A percentile compares a stretch with the other conserved stretches of the same genome.
phyloP scores from a whole-genome alignment of 208 protist genomes.

The Tritrichomonas musculus region DNA sequence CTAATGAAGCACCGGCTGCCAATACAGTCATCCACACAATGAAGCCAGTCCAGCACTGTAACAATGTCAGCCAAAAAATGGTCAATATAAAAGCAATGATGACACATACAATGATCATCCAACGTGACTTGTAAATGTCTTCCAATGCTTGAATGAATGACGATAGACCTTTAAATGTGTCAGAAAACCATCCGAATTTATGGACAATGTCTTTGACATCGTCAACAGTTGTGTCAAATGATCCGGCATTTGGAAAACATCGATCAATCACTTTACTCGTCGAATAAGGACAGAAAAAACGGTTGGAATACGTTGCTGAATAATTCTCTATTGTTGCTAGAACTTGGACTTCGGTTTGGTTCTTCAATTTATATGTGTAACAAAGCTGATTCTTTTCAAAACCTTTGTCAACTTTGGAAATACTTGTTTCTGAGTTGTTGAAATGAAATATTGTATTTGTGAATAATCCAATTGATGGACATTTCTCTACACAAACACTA shows the following conservation, averaged over 20 bases:
- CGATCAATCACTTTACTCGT: background rate
- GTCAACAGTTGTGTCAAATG: background rate
- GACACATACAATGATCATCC: background rate
- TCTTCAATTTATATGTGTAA: background rate
- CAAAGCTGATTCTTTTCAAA: background rate
- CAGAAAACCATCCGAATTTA: background rate
- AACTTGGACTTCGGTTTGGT: background rate
- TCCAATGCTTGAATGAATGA: background rate
- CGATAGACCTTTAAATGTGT: background rate
- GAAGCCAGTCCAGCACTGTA: background rate
- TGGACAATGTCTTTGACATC: background rate
- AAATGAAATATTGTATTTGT: background rate
- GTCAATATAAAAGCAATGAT: background rate
- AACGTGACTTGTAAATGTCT: background rate
- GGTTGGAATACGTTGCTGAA: background rate
- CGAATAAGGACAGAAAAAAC: background rate
- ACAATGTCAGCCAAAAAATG: background rate
- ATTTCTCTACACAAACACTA: background rate
- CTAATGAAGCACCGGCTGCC: background rate
- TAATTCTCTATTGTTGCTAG: background rate
- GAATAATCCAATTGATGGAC: background rate
- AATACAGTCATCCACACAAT: background rate
- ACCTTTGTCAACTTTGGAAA: too few species aligned
- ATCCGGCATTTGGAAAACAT: background rate
- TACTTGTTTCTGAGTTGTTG: too few species aligned